These are phyloP conservation scores for Plasmodium fragile DNA, from an alignment of 169 alveolate species.

Conservation along the genomic window DNA sequence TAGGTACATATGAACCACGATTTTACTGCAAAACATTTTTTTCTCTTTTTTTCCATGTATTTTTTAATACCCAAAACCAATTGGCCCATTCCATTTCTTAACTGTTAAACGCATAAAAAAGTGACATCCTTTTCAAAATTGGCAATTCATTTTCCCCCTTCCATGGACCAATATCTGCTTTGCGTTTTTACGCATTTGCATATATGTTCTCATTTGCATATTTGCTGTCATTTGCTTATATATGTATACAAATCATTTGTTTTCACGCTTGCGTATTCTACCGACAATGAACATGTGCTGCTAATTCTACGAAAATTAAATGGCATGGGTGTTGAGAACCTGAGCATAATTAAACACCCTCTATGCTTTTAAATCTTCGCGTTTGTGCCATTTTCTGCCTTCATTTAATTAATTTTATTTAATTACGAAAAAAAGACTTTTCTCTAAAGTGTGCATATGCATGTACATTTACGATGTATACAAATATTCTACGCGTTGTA, in stretches of 20 bases:
- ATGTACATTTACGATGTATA: not conserved
- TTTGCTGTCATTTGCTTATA: not conserved
- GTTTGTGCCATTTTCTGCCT: not conserved
- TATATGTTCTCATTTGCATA: too few species aligned
- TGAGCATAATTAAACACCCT: not conserved
- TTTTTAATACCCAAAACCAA: not conserved
- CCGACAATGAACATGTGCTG: not conserved
- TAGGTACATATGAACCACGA: not conserved
- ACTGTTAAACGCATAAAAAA: not conserved
- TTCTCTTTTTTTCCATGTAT: not conserved
- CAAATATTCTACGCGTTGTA: not conserved
- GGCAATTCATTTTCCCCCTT: conserved; percentile 1
- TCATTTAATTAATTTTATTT: not conserved
- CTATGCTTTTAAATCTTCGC: not conserved
- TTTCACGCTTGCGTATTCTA: not conserved
- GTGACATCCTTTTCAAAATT: not conserved
- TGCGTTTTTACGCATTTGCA: not conserved
- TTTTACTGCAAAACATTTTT: not conserved
- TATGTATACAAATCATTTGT: not conserved
- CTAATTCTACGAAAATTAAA: not conserved
- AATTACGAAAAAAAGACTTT: conserved; percentile 10
- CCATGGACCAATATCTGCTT: not conserved
- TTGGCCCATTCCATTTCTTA: not conserved
- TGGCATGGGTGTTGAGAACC: not conserved
- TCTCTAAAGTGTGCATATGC: not conserved